Percentiles rank a stretch among this genome's conserved stretches.
Conservation (phyloP, 2,329 filamentous ascomycete genomes). For the Colletotrichum simmondsii region DNA sequence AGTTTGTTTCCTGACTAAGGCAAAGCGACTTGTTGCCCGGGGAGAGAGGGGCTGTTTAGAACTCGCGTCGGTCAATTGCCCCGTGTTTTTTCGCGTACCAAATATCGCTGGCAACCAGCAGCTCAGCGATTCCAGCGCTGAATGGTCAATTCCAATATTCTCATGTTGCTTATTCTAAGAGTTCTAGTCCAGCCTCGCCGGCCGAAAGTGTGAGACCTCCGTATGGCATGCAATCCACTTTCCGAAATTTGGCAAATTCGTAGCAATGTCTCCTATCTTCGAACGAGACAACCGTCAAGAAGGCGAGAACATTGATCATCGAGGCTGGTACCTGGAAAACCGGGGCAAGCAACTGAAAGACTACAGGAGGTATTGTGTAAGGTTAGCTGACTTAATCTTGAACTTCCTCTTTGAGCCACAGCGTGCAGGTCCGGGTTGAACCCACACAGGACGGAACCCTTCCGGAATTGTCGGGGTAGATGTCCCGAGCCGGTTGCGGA, state of each 20-base stretch:
- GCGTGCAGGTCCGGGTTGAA: not conserved
- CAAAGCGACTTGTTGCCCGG: conserved; percentile 18
- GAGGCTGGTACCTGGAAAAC: not conserved
- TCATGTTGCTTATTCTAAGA: not conserved
- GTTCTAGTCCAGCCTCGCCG: not conserved
- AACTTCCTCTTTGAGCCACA: not conserved
- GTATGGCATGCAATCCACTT: not conserved
- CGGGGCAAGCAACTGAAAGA: not conserved
- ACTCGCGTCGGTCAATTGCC: not conserved
- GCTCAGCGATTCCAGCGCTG: conserved; percentile 6
- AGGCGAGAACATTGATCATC: not conserved
- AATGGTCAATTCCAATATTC: not conserved
- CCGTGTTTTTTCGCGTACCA: conserved; percentile 31
- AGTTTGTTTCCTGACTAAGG: conserved; percentile 33
- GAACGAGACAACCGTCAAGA: not conserved
- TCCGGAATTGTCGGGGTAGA: not conserved
- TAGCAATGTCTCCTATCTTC: not conserved
- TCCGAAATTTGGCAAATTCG: not conserved
- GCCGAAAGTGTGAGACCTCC: not conserved
- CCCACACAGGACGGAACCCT: too few relatives aligned
- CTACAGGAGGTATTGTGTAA: not conserved
- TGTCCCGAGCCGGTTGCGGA: not conserved
- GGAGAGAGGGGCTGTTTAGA: conserved; percentile 9
- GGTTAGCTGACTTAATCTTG: not conserved
- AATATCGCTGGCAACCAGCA: not conserved